Evolutionary conservation across 768 basidiomycete species (phyloP), one percentile per base, ranked within the genome.

Genomic region (Pisolithus marmoratus): DNA sequence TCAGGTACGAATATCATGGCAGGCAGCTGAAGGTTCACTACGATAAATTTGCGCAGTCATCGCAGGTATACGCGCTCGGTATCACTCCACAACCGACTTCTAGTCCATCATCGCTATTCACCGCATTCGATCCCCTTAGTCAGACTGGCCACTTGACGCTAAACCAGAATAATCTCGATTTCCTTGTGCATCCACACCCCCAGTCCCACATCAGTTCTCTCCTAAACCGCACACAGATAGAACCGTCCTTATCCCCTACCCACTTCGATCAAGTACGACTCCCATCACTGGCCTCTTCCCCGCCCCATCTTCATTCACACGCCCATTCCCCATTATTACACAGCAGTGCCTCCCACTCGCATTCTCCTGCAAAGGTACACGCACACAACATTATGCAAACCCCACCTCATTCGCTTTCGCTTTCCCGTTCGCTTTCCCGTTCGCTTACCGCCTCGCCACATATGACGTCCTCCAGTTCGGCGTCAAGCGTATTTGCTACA

Each of bases 11-110:
- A 58, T 90, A 87, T 60, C 90, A 90, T 62, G 93, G 93, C 4
- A 84, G 92, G 24, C 72, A 77, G 8, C 77, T 97, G 38, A 94
- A 94, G 63, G 95, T 97, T 11, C 89, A 93, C 64, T 89, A 85
- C 63, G 95, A 98, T 75, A 89, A 87, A 66, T 92, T 84, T 64
- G 74, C 81, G 2, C 80, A 70, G 22, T 65, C 64, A 6, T 60
- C 63, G 12, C 67, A 65, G 41, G 62, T 60, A 2, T 55, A 60
- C 15, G 57, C 69, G 4, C 52, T 59, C 36, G 62, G 60, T 53
- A 58, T 53, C 57, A 61, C 55, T 22, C 51, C 62, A 31, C 64
- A 64, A 38, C 22, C 41, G 9, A 12, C 37, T 19, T 42, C 57
- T 9, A 14, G 42, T 47, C 34, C 46, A 11, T 36, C 46, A 11